Evolutionary conservation across 2,329 filamentous ascomycete species (phyloP), one percentile per base, ranked within the genome.

Genomic region (Triangularia verruculosa): DNA sequence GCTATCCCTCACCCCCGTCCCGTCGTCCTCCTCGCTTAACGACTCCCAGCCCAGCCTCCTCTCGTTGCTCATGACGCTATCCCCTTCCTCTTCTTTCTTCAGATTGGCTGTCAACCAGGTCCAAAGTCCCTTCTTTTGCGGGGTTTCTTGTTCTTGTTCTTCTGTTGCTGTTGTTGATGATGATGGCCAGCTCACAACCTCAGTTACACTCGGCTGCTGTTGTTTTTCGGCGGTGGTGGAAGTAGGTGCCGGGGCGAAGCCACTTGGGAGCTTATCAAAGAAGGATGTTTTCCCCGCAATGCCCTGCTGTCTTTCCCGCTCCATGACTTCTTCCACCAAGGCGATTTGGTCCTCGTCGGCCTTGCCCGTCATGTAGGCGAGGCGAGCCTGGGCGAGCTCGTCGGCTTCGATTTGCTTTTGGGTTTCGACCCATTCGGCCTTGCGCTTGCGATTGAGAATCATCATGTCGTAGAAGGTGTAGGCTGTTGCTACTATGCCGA

Each of bases 401-500:
- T 86, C 83, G 70, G 78, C 80, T 59, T 81, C 79, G 72, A 86
- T 77, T 65, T 80, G 76, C 74, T 79, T 79, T 71, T 86, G 83
- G 61, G 83, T 78, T 64, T 83, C 80, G 70, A 83, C 72, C 78
- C 86, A 87, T 73, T 87, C 85, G 71, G 75, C 77, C 71, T 83
- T 84, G 70, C 84, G 83, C 75, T 83, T 81, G 70, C 82, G 82
- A 79, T 87, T 87, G 75, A 84, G 83, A 61, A 79, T 78, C 65
- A 86, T 78, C 85, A 87, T 87, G 74, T 87, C 85, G 77, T 79
- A 82, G 17, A 84, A 82, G 34, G 85, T 85, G 78, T 86, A 87
- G 66, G 81, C 76, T 61, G 83, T 86, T 47, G 85, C 78, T 27
- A 86, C 77, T 67, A 80, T 79, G 65, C 83, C 83, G 65, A 87